Evolutionary conservation across 805 yeast genomes (phyloP).

Genomic region (Sugiyamaella lignohabitans): DNA sequence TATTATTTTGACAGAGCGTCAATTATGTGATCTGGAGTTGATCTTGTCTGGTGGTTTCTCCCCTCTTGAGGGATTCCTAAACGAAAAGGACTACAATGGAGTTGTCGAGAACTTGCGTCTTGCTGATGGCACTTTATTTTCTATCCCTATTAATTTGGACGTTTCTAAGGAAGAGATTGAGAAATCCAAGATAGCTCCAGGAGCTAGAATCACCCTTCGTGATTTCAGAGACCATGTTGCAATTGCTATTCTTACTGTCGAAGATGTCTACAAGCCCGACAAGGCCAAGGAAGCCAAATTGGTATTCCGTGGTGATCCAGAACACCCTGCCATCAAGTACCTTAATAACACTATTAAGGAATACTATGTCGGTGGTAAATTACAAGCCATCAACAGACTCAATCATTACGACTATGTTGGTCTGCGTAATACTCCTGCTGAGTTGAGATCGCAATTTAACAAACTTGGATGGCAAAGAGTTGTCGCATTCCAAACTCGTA

Average conservation of each 20-base stretch:
- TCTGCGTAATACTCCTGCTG: slow-evolving; percentile 83
- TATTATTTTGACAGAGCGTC: slow-evolving; percentile 67
- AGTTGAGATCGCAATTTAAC: slow-evolving; percentile 76
- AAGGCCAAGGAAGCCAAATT: slow-evolving; percentile 72
- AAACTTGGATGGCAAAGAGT: slow-evolving; percentile 79
- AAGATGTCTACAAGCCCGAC: slow-evolving; percentile 75
- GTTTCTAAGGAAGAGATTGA: slow-evolving; percentile 49
- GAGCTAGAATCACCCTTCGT: slow-evolving; percentile 62
- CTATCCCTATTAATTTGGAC: slow-evolving; percentile 89
- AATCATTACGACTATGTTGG: slow-evolving; percentile 87
- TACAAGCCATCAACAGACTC: slow-evolving; percentile 79
- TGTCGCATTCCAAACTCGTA: slow-evolving; percentile 96
- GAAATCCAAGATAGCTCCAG: slow-evolving; percentile 36
- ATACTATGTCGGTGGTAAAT: slow-evolving; percentile 77
- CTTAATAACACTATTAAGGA: slow-evolving; percentile 71
- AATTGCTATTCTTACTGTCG: slow-evolving; percentile 74
- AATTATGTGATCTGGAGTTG: slow-evolving; percentile 87
- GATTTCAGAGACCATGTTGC: slow-evolving; percentile 78
- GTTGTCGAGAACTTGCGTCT: slow-evolving; percentile 67
- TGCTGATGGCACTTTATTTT: slow-evolving; percentile 72
- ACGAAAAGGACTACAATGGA: slow-evolving; percentile 58
- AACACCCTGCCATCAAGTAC: slow-evolving; percentile 86
- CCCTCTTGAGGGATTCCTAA: slow-evolving; percentile 69
- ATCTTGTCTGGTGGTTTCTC: slow-evolving; percentile 93
- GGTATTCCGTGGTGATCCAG: slow-evolving; percentile 95